Conservation (phyloP, 2,329 filamentous ascomycete genomes). For the Talaromyces verruculosus region DNA sequence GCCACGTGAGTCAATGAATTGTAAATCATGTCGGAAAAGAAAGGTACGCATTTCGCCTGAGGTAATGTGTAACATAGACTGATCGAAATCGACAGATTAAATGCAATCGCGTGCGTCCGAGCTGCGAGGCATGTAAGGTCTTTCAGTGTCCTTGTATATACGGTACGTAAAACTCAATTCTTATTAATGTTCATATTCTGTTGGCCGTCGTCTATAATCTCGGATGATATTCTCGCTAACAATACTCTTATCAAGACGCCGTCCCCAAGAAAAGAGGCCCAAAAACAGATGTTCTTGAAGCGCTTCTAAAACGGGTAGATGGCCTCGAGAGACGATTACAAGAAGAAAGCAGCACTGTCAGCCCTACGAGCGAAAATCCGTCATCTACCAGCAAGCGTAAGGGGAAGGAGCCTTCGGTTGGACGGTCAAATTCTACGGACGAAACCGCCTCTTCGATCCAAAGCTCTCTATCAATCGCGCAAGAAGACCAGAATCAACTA, state of each 20-base stretch:
- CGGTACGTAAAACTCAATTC: conserved; percentile 53
- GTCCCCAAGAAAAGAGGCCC: conserved; percentile 86
- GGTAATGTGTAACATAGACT: not conserved
- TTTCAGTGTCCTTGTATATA: conserved; percentile 88
- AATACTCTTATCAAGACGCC: conserved; percentile 60
- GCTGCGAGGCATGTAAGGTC: conserved; percentile 84
- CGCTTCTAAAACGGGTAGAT: conserved; percentile 79
- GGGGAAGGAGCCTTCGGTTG: conserved; percentile 20
- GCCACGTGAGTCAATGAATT: conserved; percentile 89
- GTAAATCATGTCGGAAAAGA: conserved; percentile 88
- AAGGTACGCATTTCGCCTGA: conserved; percentile 59
- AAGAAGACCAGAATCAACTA: conserved; percentile 22
- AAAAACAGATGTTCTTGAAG: conserved; percentile 85
- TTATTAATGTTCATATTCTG: not conserved
- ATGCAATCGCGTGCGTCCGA: conserved; percentile 80
- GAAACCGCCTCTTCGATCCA: conserved; percentile 27
- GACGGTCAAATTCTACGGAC: conserved; percentile 14
- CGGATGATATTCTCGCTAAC: not conserved
- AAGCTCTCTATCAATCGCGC: conserved; percentile 17
- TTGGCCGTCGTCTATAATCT: not conserved
- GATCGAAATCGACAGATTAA: conserved; percentile 66
- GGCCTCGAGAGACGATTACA: conserved; percentile 78
- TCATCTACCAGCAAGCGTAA: conserved; percentile 37
- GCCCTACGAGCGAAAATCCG: conserved; percentile 48
- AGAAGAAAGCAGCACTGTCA: conserved; percentile 57